These are phyloP conservation scores for Trichophyton benhamiae DNA, from an alignment of 2,329 filamentous ascomycete species.

Conservation along the genomic window DNA sequence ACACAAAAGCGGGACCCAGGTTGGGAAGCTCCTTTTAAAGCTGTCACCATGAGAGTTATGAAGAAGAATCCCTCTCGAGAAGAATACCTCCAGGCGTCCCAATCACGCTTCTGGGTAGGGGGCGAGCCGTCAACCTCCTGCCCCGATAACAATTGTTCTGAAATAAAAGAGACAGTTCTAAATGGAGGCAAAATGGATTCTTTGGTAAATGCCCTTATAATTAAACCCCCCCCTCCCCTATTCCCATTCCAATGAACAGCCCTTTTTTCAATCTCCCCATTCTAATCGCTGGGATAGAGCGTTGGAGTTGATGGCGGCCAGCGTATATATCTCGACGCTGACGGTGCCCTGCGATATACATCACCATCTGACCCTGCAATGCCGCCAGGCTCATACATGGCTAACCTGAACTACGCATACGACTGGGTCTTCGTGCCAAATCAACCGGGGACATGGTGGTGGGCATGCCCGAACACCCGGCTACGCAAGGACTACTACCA, in stretches of 20 bases:
- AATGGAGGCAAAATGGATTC: slow-evolving; percentile 1
- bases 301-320: slow-evolving; percentile 3
- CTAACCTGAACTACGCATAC: background rate
- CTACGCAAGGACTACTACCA: background rate
- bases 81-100: background rate
- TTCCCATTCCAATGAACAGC: too few species aligned
- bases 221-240: background rate
- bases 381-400: background rate
- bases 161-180: background rate
- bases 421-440: background rate
- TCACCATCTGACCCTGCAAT: background rate
- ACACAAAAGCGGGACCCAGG: background rate
- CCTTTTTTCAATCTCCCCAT: background rate
- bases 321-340: slow-evolving; percentile 3
- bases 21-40: background rate
- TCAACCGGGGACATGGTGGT: slow-evolving; percentile 3
- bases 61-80: background rate
- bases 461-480: background rate
- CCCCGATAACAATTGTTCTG: background rate
- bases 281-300: background rate
- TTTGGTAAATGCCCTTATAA: background rate
- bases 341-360: slow-evolving; percentile 4
- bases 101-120: slow-evolving; percentile 4
- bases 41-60: background rate
- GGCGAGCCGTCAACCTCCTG: background rate